phyloP scores from a whole-genome alignment of 2,329 filamentous ascomycete species.

The Aspergillus vadensis region DNA sequence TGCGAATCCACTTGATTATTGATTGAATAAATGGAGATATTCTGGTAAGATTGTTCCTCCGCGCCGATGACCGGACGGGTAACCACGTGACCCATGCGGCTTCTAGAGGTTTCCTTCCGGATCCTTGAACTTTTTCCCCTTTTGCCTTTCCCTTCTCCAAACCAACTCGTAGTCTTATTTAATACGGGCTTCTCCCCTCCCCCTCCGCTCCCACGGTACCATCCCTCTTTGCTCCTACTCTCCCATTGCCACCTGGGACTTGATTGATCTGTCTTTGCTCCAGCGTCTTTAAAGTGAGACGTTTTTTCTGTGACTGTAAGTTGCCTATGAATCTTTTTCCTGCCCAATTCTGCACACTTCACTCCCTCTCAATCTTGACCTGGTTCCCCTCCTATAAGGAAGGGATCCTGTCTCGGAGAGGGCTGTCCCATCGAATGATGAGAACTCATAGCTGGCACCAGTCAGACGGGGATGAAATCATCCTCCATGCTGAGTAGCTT shows the following conservation, averaged over 20 bases:
- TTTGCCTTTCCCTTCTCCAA: constrained; percentile 4
- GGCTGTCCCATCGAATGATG: constrained; percentile 51
- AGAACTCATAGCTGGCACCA: constrained; percentile 66
- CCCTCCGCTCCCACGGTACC: constrained; percentile 18
- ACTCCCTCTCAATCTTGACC: constrained; percentile 3
- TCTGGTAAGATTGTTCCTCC: constrained; percentile 1
- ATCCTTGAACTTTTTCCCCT: constrained; percentile 21
- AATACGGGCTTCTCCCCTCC: constrained; percentile 13
- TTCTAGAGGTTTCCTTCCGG: constrained; percentile 45
- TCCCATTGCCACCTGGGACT: constrained; percentile 16
- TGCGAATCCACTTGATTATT: constrained; percentile 11
- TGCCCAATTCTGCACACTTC: background rate
- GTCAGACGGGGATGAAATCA: constrained; percentile 63
- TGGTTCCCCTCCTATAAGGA: constrained; percentile 8
- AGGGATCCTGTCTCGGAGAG: constrained; percentile 9
- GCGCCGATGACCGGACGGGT: background rate
- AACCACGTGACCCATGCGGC: constrained; percentile 4
- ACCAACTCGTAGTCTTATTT: constrained; percentile 15
- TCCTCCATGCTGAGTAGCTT: constrained; percentile 64
- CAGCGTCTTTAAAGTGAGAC: constrained; percentile 18
- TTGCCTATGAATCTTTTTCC: constrained; percentile 9
- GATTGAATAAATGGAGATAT: background rate
- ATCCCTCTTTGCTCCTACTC: constrained; percentile 14
- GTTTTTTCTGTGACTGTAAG: constrained; percentile 25
- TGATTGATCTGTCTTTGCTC: constrained; percentile 26